Evolutionary conservation across 352 stramenopile species (phyloP).

Genomic region (Bremia lactucae): DNA sequence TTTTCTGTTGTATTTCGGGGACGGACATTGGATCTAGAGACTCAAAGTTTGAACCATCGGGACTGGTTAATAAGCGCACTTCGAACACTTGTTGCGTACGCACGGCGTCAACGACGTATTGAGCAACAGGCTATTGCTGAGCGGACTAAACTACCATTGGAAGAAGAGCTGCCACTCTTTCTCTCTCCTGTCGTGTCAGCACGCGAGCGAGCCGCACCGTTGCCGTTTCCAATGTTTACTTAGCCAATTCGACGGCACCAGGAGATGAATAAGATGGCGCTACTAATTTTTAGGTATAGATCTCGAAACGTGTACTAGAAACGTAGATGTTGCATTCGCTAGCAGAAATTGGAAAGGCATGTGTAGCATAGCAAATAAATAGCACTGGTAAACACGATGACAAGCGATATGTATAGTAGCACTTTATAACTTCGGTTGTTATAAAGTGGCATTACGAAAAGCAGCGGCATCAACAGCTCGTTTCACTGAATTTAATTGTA

Average conservation of each 20-base stretch:
- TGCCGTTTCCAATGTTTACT: slow-evolving; percentile 1
- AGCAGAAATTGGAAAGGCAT: neutral
- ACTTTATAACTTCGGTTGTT: slow-evolving; percentile 2
- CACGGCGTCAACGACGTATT: slow-evolving; percentile 51
- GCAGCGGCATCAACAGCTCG: slow-evolving; percentile 24
- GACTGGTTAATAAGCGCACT: slow-evolving; percentile 78
- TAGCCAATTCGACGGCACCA: slow-evolving; percentile 5
- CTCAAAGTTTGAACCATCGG: slow-evolving; percentile 54
- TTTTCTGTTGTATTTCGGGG: slow-evolving; percentile 68
- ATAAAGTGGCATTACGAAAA: slow-evolving; percentile 19
- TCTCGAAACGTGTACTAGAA: slow-evolving; percentile 27
- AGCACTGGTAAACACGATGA: slow-evolving; percentile 5
- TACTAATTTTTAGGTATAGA: slow-evolving; percentile 17
- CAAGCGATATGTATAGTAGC: slow-evolving; percentile 3
- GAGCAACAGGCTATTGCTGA: slow-evolving; percentile 76
- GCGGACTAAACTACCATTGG: slow-evolving; percentile 29
- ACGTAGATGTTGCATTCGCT: neutral
- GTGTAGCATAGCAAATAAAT: slow-evolving; percentile 16
- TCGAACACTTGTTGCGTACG: slow-evolving; percentile 62
- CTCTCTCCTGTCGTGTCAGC: neutral
- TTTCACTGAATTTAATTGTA: slow-evolving; percentile 69
- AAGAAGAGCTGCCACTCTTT: slow-evolving; percentile 17
- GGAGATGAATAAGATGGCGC: slow-evolving; percentile 5
- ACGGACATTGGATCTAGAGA: slow-evolving; percentile 75
- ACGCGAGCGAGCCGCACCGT: neutral